phyloP scores from a whole-genome alignment of 1,284 basidiomycete genomes.

The Ceratobasidium sp. region DNA sequence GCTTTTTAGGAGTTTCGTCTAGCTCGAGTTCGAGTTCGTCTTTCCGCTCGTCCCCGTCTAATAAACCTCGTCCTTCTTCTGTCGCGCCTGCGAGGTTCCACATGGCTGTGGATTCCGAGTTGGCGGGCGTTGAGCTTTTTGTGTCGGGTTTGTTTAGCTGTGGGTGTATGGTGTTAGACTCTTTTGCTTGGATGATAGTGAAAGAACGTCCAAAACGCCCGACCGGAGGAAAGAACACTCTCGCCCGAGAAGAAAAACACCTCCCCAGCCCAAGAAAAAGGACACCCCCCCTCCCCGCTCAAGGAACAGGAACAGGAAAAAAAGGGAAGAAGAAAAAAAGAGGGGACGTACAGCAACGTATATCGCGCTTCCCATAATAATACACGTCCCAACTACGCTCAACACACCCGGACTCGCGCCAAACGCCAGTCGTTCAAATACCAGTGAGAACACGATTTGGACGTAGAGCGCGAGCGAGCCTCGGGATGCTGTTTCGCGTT shows the following conservation, averaged over 20 bases:
- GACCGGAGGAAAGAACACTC: too few species aligned
- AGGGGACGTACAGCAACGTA: conserved; percentile 69
- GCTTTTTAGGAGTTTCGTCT: neutral
- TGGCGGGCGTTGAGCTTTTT: conserved; percentile 20
- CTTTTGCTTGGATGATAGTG: neutral
- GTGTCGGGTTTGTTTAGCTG: conserved; percentile 35
- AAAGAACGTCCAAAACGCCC: neutral
- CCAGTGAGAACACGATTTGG: conserved; percentile 72
- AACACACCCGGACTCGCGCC: conserved; percentile 66
- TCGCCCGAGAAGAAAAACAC: too few species aligned
- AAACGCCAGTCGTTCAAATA: conserved; percentile 72
- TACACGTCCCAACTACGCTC: conserved; percentile 68
- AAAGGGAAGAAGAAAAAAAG: neutral
- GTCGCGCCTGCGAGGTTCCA: conserved; percentile 22
- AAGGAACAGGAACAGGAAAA: too few species aligned
- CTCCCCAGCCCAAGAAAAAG: too few species aligned
- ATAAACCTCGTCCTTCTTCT: conserved; percentile 32
- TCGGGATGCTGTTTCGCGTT: conserved; percentile 73
- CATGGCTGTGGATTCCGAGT: conserved; percentile 38
- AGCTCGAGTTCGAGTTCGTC: conserved; percentile 7
- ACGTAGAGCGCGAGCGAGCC: conserved; percentile 73
- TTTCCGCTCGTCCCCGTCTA: conserved; percentile 32
- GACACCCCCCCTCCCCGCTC: too few species aligned
- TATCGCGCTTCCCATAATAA: conserved; percentile 71
- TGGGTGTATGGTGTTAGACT: too few species aligned